A percentile compares a stretch with the other conserved stretches of the same genome.
These are phyloP conservation scores for Cystobasidium sp. DNA, from an alignment of 1,284 basidiomycete species.

Conservation along the genomic window DNA sequence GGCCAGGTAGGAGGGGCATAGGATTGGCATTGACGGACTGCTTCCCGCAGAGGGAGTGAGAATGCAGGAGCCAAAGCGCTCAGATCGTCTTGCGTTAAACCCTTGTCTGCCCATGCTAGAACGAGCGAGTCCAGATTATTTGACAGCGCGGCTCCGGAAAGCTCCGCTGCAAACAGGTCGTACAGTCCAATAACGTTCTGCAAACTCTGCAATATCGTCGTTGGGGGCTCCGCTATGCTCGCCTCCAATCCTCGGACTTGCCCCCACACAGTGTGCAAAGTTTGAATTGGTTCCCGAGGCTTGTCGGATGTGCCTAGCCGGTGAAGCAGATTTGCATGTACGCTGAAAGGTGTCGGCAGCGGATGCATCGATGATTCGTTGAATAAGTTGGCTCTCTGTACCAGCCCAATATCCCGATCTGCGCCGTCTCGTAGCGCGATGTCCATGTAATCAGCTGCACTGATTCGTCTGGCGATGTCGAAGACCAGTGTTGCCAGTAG, in stretches of 20 bases:
- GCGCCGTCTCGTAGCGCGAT: conserved; percentile 59
- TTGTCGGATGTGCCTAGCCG: not conserved
- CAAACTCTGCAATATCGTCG: not conserved
- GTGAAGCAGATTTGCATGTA: not conserved
- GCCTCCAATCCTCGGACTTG: too few relatives aligned
- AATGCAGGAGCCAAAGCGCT: conserved; percentile 68
- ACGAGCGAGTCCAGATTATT: conserved; percentile 56
- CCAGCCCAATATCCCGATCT: not conserved
- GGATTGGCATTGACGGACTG: conserved; percentile 64
- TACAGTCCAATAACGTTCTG: not conserved
- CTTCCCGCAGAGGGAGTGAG: conserved; percentile 79
- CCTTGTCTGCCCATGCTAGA: conserved; percentile 64
- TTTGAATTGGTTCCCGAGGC: not conserved
- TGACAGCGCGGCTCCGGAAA: not conserved
- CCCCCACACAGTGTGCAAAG: not conserved
- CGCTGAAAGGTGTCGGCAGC: not conserved
- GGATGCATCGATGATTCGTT: not conserved
- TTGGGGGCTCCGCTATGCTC: too few relatives aligned
- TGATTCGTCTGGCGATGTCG: conserved; percentile 65
- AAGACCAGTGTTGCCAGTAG: conserved; percentile 69
- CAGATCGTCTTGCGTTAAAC: conserved; percentile 63
- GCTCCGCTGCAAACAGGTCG: conserved; percentile 1
- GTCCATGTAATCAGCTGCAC: conserved; percentile 80
- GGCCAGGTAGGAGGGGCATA: conserved; percentile 25
- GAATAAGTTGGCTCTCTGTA: not conserved